Conservation (phyloP, 2,329 filamentous ascomycete genomes). For the Cercospora sojina region DNA sequence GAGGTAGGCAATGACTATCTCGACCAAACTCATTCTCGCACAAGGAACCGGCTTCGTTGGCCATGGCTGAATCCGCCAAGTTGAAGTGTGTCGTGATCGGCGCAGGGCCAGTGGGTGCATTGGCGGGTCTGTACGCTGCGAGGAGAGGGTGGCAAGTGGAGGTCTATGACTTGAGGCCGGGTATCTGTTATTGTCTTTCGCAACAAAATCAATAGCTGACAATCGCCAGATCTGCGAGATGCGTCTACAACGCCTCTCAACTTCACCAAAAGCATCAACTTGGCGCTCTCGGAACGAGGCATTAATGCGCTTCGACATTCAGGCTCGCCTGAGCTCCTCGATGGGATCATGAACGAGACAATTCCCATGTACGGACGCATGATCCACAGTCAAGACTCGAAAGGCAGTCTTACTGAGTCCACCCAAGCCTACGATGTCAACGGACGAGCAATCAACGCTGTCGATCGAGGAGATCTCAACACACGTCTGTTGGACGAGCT, state of each 20-base stretch:
- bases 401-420: slow-evolving; percentile 69
- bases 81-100: slow-evolving; percentile 68
- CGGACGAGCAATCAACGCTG: slow-evolving; percentile 78
- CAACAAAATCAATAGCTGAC: slow-evolving; percentile 13
- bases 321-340: slow-evolving; percentile 64
- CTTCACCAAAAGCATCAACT: slow-evolving; percentile 97
- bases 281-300: slow-evolving; percentile 89
- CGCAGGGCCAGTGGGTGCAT: slow-evolving; percentile 86
- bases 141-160: slow-evolving; percentile 85
- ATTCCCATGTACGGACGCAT: slow-evolving; percentile 95
- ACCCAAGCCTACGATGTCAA: slow-evolving; percentile 89
- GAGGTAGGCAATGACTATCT: slow-evolving; percentile 18
- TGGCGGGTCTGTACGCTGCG: slow-evolving; percentile 91
- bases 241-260: slow-evolving; percentile 81
- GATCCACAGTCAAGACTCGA: slow-evolving; percentile 73
- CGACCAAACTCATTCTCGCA: slow-evolving; percentile 18
- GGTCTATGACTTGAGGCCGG: slow-evolving; percentile 87
- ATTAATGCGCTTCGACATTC: slow-evolving; percentile 81
- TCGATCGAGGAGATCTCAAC: slow-evolving; percentile 82
- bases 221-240: slow-evolving; percentile 73
- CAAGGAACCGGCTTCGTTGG: slow-evolving; percentile 18
- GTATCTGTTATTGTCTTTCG: slow-evolving; percentile 52
- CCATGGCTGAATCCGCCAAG: slow-evolving; percentile 20
- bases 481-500: slow-evolving; percentile 79
- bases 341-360: slow-evolving; percentile 71